Evolutionary conservation across 495 filamentous ascomycete species (phyloP), one percentile per base, ranked within the genome.

Genomic region (Terfezia claveryi): DNA sequence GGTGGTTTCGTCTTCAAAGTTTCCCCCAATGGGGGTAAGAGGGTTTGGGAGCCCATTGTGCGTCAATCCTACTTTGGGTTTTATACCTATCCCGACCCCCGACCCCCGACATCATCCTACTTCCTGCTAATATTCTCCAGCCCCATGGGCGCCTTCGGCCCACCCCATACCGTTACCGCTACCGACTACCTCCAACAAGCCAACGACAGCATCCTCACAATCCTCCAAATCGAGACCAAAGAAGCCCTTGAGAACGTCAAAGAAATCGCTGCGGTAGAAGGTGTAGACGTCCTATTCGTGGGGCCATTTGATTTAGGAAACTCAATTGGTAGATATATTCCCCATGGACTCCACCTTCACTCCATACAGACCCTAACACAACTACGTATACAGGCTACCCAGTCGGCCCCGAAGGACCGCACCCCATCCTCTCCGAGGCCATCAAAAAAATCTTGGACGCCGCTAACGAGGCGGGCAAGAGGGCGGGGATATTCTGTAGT

Each of bases 211-310:
- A 68, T 88, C 11, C 64, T 86, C 37, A 82, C 80, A 20, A 80
- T 85, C 61, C 76, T 87, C 36, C 85, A 91, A 70, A 87, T 91
- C 55, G 85, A 92, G 67, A 91, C 85, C 0, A 71, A 71, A 57
- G 80, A 80, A 59, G 83, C 83, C 0, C 68, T 91, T 46, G 76
- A 82, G 3, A 71, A 76, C 55, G 76, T 84, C 23, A 76, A 82
- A 53, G 79, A 76, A 50, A 89, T 91, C 57, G 83, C 83, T 10
- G 73, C 75, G 8, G 74, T 87, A 0, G 71, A 74, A 4, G 81
- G 81, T 51, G 60, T 66, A n/a, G 59, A 65, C 46, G 60, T 65
- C 36, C 63, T 65, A 0, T 82, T 92, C 54, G 73, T 89, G 52
- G 86, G 86, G 0, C 86, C 86, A 0, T 86, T 80, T 64, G 82